Base-by-base conservation (phyloP, 495 filamentous ascomycete genomes). In the Friedmanniomyces simplex region DNA sequence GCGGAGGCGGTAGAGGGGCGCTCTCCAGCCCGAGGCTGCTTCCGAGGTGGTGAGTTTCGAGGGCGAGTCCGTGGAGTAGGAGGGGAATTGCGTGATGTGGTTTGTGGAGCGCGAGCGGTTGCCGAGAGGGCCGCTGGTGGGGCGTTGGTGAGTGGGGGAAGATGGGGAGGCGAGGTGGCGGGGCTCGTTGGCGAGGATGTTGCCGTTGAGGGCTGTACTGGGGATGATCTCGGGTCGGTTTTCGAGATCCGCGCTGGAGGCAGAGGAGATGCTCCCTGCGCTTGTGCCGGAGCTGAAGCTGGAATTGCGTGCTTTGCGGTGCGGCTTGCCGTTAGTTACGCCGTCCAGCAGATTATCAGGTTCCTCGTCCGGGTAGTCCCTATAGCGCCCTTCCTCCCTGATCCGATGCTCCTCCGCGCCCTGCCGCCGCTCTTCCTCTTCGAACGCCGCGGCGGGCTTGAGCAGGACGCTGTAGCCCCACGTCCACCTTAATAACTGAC, bases 381-480 rank as follows among this genome's bases (percentile, higher is more conserved):
- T 76, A 69, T 89, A 91, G 62, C 79, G 70, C 25, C 71, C 72
- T 48, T 63, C 60, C 34, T 66, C 63, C 41, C 39, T 47, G n/a
- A 45, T 41, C 10, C 58, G 48, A 21, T 57, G 28, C 43, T 51
- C 50, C 4, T 58, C 55, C 22, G 22, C 46, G 2, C 54, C 63
- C 1, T 46, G 26, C 34, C 1, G 20, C 18, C 46, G 21, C 39
- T 58, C 54, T 75, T 24, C 87, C 39, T 84, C 81, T 20, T 75
- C 76, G 59, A 87, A 85, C 56, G 85, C 84, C 25, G 82, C 79
- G 56, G 84, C 82, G 2, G 89, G 88, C 16, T 89, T 90, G 8
- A 98, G 76, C 16, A 98, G 74, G 42, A 97, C 81, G 65, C 95
- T 88, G 65, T 94, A 96, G 10, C 93, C 93, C 94, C 94, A 98